Percentiles rank a stretch among this genome's conserved stretches.
phyloP scores from a whole-genome alignment of 805 yeast genomes.

The Kodamaea leandrae region DNA sequence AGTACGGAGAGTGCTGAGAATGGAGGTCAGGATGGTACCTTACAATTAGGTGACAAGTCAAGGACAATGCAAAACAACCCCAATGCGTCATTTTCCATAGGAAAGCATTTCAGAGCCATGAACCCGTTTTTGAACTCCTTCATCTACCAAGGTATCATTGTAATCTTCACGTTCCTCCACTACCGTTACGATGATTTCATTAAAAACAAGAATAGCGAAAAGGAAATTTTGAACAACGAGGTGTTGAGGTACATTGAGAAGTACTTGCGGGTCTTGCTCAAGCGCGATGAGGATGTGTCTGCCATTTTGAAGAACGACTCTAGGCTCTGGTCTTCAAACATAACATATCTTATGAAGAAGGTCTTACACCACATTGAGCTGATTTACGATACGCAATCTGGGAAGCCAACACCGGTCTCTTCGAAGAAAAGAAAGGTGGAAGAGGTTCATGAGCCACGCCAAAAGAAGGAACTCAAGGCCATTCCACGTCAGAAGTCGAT shows the following conservation, averaged over 20 bases:
- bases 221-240: slow-evolving; percentile 11
- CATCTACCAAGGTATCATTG: slow-evolving; percentile 51
- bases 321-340: slow-evolving; percentile 36
- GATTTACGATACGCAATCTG: slow-evolving; percentile 21
- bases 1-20: no score
- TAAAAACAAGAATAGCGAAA: slow-evolving; percentile 14
- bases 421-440: slow-evolving; percentile 3
- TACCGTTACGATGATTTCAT: slow-evolving; percentile 38
- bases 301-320: slow-evolving; percentile 16
- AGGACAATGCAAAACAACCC: no score
- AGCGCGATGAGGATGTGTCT: slow-evolving; percentile 23
- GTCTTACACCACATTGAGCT: slow-evolving; percentile 26
- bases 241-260: slow-evolving; percentile 14
- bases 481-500: no score
- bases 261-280: slow-evolving; percentile 22
- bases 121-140: slow-evolving; percentile 50
- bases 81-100: slow-evolving; percentile 19
- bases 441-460: background rate
- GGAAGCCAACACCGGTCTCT: background rate
- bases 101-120: slow-evolving; percentile 35
- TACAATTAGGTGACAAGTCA: no score
- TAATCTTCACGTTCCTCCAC: slow-evolving; percentile 48
- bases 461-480: background rate
- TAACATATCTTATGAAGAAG: slow-evolving; percentile 30
- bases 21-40: no score